These are phyloP conservation scores for Pisolithus sp. DNA, from an alignment of 768 basidiomycete genomes.

Conservation along the genomic window DNA sequence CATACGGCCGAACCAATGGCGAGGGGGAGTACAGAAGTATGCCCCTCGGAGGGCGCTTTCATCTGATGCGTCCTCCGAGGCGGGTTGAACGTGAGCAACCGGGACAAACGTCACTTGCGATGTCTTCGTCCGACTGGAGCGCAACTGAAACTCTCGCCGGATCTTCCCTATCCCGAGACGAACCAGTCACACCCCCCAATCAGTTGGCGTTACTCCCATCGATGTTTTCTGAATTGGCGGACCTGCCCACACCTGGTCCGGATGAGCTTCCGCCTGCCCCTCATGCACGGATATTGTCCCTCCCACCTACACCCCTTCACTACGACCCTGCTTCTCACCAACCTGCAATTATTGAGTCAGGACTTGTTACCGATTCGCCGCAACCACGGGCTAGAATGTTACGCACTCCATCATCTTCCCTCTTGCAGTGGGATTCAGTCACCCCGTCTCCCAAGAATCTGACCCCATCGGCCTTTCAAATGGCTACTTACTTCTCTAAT, in stretches of 20 bases:
- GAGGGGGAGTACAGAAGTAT: conserved; percentile 75
- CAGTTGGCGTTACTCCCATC: conserved; percentile 27
- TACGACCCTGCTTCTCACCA: conserved; percentile 14
- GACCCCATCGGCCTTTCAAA: conserved; percentile 55
- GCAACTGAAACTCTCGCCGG: conserved; percentile 9
- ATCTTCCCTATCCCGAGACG: conserved; percentile 6
- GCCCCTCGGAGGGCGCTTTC: conserved; percentile 84
- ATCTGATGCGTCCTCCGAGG: conserved; percentile 58
- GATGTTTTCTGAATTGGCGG: conserved; percentile 38
- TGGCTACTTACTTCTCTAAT: conserved; percentile 75
- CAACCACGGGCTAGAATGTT: conserved; percentile 22
- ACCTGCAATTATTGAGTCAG: conserved; percentile 9
- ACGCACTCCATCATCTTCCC: conserved; percentile 54
- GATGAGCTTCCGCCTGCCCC: conserved; percentile 62
- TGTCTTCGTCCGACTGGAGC: conserved; percentile 13
- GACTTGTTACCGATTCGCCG: conserved; percentile 17
- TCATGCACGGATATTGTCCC: conserved; percentile 39
- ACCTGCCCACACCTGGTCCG: conserved; percentile 55
- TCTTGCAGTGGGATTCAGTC: conserved; percentile 76
- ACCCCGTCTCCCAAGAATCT: conserved; percentile 64
- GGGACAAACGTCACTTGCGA: background rate
- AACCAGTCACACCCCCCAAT: conserved; percentile 33
- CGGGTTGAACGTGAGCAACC: conserved; percentile 16
- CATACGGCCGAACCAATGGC: conserved; percentile 19
- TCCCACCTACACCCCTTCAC: conserved; percentile 36